Base-by-base conservation (phyloP, 2,329 filamentous ascomycete genomes). In the Venturia pyrina region DNA sequence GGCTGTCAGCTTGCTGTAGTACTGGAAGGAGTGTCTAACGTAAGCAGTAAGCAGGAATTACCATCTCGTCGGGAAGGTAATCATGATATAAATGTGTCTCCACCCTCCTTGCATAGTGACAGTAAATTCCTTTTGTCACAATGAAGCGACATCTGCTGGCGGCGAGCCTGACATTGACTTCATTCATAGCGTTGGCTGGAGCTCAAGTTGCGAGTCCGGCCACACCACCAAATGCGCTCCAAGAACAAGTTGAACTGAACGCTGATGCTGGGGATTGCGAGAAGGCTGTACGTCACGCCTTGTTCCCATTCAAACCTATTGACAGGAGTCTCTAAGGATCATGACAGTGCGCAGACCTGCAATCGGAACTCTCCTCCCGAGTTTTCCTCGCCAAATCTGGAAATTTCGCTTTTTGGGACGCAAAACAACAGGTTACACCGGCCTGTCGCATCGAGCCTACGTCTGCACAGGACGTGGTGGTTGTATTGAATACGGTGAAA, bases 381-480 rank as follows among this genome's bases (percentile, higher is more conserved):
- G 24, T 32, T 15, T 56, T 56, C 50, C 4, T 32, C 21, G 50
- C 50, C 13, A 56, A 56, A 32, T 56, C 24, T 10, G 57, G 57
- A 8, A 44, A 61, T 17, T 61, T 56, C 34, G 8, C 34, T 3
- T 17, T 63, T 5, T 63, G 61, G 61, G 61, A 63, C 21, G 41
- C 19, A 1, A 63, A 63, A 50, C 61, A 63, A 34, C 17, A 63
- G 28, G 40, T 63, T 13, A 63, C 41, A 1, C 63, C 63, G 4
- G 63, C 63, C 10, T 64, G 63, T 40, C 50, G 44, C 3, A 28
- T 64, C 32, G 46, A 64, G 24, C 63, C 63, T 21, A 15, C 21
- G 1, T 53, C 44, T 44, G 24, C 63, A 3, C 17, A 57, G 10
- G 63, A 64, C 37, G 63, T 64, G 6, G 48, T 48, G 19, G n/a